Percentiles rank a stretch among this genome's conserved stretches.
These are phyloP conservation scores for Neurospora sublineolata DNA, from an alignment of 495 filamentous ascomycete genomes.

Conservation along the genomic window DNA sequence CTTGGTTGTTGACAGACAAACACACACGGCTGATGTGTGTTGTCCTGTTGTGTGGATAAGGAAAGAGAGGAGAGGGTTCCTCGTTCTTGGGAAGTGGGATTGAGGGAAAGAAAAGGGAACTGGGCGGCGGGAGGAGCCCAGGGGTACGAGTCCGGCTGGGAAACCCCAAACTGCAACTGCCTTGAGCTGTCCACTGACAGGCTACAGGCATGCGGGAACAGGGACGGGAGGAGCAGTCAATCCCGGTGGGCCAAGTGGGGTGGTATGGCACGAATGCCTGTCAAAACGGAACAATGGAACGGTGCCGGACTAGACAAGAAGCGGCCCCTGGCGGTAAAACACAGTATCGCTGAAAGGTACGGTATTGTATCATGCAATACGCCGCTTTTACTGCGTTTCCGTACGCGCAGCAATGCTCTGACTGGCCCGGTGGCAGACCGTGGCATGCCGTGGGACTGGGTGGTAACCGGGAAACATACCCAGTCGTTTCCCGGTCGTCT, in stretches of 20 bases:
- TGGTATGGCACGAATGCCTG: neutral
- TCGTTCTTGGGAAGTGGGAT: neutral
- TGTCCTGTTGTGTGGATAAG: neutral
- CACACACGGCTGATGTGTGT: neutral
- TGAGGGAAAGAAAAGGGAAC: neutral
- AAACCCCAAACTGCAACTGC: neutral
- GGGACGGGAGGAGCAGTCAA: neutral
- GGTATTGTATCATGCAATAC: neutral
- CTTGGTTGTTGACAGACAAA: neutral
- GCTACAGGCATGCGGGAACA: neutral
- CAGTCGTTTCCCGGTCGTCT: neutral
- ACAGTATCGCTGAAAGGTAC: neutral
- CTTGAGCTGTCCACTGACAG: neutral
- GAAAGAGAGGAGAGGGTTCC: neutral
- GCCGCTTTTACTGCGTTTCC: neutral
- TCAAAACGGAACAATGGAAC: neutral
- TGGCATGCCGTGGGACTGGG: neutral
- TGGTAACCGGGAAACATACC: neutral
- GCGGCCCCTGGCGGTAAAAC: neutral
- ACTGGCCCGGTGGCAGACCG: neutral
- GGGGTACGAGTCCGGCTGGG: neutral
- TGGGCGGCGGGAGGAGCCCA: neutral
- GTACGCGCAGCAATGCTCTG: neutral
- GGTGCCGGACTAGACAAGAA: neutral
- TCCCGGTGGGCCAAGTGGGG: neutral